Evolutionary conservation across 768 basidiomycete species (phyloP), one percentile per base, ranked within the genome.

Genomic region (Agaricus blazei): DNA sequence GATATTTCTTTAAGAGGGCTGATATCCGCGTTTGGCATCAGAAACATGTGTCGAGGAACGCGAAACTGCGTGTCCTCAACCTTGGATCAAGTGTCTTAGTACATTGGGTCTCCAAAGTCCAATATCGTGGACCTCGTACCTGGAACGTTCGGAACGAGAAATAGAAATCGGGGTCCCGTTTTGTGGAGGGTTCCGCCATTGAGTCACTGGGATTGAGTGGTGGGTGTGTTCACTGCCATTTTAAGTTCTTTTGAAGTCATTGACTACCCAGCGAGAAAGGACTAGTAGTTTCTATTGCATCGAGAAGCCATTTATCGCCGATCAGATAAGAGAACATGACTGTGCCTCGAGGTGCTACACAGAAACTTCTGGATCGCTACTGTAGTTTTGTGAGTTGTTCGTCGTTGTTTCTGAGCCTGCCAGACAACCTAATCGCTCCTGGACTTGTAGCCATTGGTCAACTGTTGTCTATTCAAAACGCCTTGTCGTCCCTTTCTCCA

Each of bases 61-160:
- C 54, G 54, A 34, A 56, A 56, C 4, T 44, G 29, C 7, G 54
- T 43, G 19, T 56, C 54, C 27, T 50, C 54, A 19, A 56, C 48
- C 54, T 56, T 55, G 37, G 24, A 8, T 8, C 2, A 6, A 1
- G n/a, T 14, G 9, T 19, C 34, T 2, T 23, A 24, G 15, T 47
- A 15, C 24, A 11, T 48, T 19, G 19, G 3, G 24, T 7, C 2
- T 12, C 37, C 27, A 14, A 28, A 12, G 36, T n/a, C 12, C 26
- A 11, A 36, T 19, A 24, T 24, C 1, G 36, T 9, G 14, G 52
- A 15, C 3, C 8, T n/a, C 45, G 23, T 49, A 50, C 54, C 42
- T 50, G 48, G 42, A 56, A 56, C 5, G 54, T 56, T n/a, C 54
- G 48, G 27, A 56, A 56, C 5, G 54, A 41, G 42, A 56, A 56